Conservation (phyloP, 164 flowering plant species). For the Aristolochia fimbriata region DNA sequence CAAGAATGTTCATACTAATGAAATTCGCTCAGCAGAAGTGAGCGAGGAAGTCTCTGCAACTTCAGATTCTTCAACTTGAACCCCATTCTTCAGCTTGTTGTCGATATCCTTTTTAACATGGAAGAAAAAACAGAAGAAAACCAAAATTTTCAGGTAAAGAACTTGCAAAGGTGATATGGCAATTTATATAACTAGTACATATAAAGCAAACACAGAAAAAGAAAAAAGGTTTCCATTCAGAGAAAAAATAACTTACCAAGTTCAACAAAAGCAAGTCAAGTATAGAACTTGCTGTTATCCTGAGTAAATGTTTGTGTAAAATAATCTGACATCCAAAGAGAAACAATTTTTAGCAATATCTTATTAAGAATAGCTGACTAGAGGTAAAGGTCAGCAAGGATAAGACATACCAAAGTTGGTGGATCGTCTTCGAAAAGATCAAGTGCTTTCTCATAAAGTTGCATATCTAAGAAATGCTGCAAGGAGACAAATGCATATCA, state of each 20-base stretch:
- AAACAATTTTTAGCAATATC: neutral
- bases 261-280: conserved; percentile 53
- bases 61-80: conserved; percentile 54
- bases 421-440: conserved; percentile 91
- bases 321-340: conserved; percentile 39
- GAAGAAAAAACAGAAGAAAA: neutral
- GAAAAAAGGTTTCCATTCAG: neutral
- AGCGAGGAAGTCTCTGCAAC: conserved; percentile 36
- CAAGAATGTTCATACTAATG: conserved; percentile 44
- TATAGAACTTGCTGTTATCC: conserved; percentile 63
- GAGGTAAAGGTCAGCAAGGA: neutral
- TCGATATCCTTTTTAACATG: conserved; percentile 47
- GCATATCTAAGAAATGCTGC: conserved; percentile 74
- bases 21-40: conserved; percentile 51
- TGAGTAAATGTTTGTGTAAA: conserved; percentile 76
- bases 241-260: conserved; percentile 37
- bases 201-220: neutral
- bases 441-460: conserved; percentile 86
- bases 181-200: neutral
- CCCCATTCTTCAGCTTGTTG: conserved; percentile 80
- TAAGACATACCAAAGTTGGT: conserved; percentile 59
- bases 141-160: neutral
- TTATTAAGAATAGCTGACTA: neutral
- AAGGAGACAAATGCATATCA: neutral
- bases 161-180: neutral